Evolutionary conservation across 176 grass and related monocot species (phyloP).

Genomic region (Pontederia crassipes): DNA sequence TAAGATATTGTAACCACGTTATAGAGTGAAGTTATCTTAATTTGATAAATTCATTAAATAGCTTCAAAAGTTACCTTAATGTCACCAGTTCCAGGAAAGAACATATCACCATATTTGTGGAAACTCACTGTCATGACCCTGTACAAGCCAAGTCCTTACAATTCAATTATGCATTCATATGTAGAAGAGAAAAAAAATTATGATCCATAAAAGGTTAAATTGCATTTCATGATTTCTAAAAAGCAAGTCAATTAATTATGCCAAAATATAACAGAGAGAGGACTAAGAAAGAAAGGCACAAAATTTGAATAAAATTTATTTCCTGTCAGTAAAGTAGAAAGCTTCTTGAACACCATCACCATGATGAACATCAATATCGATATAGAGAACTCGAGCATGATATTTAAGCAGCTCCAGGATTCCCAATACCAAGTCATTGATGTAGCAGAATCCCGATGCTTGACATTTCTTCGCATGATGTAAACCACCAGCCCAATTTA

Average conservation of each 20-base stretch:
- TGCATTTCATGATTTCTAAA: too few species aligned
- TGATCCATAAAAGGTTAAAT: too few species aligned
- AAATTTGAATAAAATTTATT: neutral
- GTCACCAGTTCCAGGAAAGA: slow-evolving; percentile 94
- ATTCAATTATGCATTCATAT: slow-evolving; percentile 11
- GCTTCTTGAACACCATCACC: slow-evolving; percentile 98
- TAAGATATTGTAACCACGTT: too few species aligned
- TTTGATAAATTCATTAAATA: too few species aligned
- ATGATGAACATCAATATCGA: slow-evolving; percentile 99
- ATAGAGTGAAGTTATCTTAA: too few species aligned
- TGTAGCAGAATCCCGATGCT: slow-evolving; percentile 97
- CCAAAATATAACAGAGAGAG: too few species aligned
- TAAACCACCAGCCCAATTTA: slow-evolving; percentile 95
- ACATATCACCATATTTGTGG: slow-evolving; percentile 89
- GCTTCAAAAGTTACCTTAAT: slow-evolving; percentile 55
- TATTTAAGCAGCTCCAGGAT: slow-evolving; percentile 95
- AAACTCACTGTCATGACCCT: slow-evolving; percentile 99
- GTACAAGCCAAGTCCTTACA: slow-evolving; percentile 16
- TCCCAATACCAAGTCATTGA: slow-evolving; percentile 94
- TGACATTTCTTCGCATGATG: slow-evolving; percentile 93
- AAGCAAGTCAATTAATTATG: neutral
- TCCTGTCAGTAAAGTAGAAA: slow-evolving; percentile 98
- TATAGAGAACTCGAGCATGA: slow-evolving; percentile 94
- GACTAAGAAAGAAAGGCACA: too few species aligned
- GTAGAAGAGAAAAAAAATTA: neutral